phyloP scores from a whole-genome alignment of 805 yeast species.

The Suhomyces vadensis region DNA sequence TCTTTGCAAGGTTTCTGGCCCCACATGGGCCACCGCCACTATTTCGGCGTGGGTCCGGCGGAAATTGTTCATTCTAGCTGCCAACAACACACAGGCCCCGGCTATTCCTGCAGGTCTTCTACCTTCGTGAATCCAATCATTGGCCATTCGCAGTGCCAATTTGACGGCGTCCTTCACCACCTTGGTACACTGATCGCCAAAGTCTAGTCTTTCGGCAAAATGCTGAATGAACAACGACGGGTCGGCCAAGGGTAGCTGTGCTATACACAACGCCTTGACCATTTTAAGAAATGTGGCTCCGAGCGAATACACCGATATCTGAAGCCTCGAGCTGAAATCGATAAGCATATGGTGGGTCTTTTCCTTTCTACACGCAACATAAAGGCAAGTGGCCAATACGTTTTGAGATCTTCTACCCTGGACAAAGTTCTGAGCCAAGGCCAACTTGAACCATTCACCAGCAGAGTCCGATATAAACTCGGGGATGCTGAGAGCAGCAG shows the following conservation, averaged over 20 bases:
- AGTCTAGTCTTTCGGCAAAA: slow-evolving; percentile 83
- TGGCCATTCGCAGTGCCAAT: slow-evolving; percentile 86
- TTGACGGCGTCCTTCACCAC: slow-evolving; percentile 87
- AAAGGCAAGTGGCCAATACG: slow-evolving; percentile 92
- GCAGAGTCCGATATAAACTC: slow-evolving; percentile 87
- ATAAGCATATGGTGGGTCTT: slow-evolving; percentile 93
- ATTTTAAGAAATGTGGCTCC: slow-evolving; percentile 95
- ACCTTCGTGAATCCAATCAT: slow-evolving; percentile 96
- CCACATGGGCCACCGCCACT: slow-evolving; percentile 93
- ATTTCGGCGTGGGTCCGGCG: slow-evolving; percentile 90
- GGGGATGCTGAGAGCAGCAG: slow-evolving; percentile 74
- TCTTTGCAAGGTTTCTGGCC: slow-evolving; percentile 89
- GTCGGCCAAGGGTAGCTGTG: slow-evolving; percentile 82
- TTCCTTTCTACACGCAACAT: slow-evolving; percentile 90
- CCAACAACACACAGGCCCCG: slow-evolving; percentile 90
- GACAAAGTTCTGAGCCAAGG: slow-evolving; percentile 84
- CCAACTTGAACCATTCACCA: slow-evolving; percentile 83
- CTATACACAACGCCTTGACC: slow-evolving; percentile 81
- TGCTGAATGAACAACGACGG: slow-evolving; percentile 93
- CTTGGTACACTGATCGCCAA: slow-evolving; percentile 69
- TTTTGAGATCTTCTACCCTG: slow-evolving; percentile 97
- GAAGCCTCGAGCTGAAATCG: slow-evolving; percentile 88
- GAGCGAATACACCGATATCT: slow-evolving; percentile 87
- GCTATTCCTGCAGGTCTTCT: slow-evolving; percentile 98
- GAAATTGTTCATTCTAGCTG: slow-evolving; percentile 95